phyloP scores from a whole-genome alignment of 805 yeast genomes.

The Kockiozyma suomiensis region DNA sequence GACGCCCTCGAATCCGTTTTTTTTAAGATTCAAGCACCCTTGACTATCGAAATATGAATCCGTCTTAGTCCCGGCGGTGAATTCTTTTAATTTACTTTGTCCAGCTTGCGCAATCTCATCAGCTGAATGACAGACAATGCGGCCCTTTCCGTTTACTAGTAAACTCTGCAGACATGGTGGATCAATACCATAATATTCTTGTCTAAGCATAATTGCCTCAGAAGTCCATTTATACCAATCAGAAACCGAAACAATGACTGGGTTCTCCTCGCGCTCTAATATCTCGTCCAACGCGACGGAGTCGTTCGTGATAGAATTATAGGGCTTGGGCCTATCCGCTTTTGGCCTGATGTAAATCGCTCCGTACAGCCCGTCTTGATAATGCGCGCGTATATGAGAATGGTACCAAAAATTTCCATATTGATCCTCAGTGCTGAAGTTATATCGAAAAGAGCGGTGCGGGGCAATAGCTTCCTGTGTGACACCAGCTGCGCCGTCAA shows the following conservation, averaged over 20 bases:
- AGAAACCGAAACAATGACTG: not conserved
- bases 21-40: conserved; percentile 1
- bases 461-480: conserved; percentile 54
- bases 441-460: conserved; percentile 48
- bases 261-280: not conserved
- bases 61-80: not conserved
- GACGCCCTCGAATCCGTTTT: conserved; percentile 5
- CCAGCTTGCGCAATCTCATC: conserved; percentile 8
- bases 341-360: conserved; percentile 45
- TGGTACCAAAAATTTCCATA: conserved; percentile 61
- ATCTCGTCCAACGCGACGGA: not conserved
- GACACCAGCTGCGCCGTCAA: conserved; percentile 55
- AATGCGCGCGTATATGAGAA: conserved; percentile 60
- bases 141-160: conserved; percentile 12
- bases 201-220: not conserved
- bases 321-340: not conserved
- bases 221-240: conserved; percentile 16
- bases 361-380: conserved; percentile 68
- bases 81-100: not conserved
- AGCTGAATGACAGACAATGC: conserved; percentile 1
- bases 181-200: conserved; percentile 1
- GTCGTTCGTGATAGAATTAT: not conserved
- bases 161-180: conserved; percentile 10
- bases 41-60: not conserved
- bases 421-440: conserved; percentile 47